Evolutionary conservation across 176 grass and related monocot genomes (phyloP).

Genomic region (Paspalum notatum): DNA sequence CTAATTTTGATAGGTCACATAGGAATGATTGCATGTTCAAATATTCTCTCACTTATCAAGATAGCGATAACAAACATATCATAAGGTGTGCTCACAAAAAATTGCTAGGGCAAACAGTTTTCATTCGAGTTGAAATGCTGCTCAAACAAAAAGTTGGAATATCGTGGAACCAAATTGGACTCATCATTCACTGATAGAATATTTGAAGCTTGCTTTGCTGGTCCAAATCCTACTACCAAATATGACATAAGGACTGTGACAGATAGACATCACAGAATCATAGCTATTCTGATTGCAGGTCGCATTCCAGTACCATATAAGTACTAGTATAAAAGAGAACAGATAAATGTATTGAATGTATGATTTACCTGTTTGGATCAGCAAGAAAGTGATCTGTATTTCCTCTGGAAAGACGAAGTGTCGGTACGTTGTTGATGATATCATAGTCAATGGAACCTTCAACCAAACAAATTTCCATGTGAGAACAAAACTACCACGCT

Average conservation of each 20-base stretch:
- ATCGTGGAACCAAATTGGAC: not conserved
- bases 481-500: slow-evolving; percentile 29
- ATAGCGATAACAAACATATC: not conserved
- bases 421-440: slow-evolving; percentile 31
- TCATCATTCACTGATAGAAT: not conserved
- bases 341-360: slow-evolving; percentile 23
- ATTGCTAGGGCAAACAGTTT: not conserved
- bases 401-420: slow-evolving; percentile 63
- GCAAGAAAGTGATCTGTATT: slow-evolving; percentile 51
- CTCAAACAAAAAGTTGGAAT: slow-evolving; percentile 32
- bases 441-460: slow-evolving; percentile 59
- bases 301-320: slow-evolving; percentile 12
- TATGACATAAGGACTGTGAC: slow-evolving; percentile 21
- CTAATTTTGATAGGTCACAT: slow-evolving; percentile 37
- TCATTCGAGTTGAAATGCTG: slow-evolving; percentile 7
- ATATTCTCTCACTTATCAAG: slow-evolving; percentile 21
- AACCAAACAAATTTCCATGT: slow-evolving; percentile 43
- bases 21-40: slow-evolving; percentile 35
- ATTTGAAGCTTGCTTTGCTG: slow-evolving; percentile 9
- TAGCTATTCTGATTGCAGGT: slow-evolving; percentile 10
- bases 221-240: slow-evolving; percentile 35
- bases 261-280: slow-evolving; percentile 8
- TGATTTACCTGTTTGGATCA: slow-evolving; percentile 73
- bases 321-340: not conserved
- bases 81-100: not conserved